Base-by-base conservation (phyloP, 2,329 filamentous ascomycete species). In the Zymoseptoria crescenta region DNA sequence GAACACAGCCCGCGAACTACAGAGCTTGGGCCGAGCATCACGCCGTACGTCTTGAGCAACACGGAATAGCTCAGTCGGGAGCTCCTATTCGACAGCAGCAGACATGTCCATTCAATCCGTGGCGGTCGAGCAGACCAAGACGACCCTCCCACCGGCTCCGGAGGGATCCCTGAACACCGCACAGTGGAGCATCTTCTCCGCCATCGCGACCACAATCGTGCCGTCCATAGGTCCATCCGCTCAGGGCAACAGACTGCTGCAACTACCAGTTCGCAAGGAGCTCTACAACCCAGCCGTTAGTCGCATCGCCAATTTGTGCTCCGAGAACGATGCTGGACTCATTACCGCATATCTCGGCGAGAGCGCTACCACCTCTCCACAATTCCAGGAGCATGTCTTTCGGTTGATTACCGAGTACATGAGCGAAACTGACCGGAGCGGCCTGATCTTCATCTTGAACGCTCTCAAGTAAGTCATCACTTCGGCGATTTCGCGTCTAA, bases 151-250 rank as follows among this genome's bases (percentile, higher is more conserved):
- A 27, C 71, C 76, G 2, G 75, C 80, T 16, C 62, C 70, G 3
- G 72, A 75, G 10, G 75, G 80, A 54, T 74, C 81, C 54, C 77
- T 85, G 64, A 80, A 77, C 1, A 70, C 78, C 10, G 69, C 74
- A 1, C 84, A 87, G 76, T 86, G 83, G 83, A 76, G 73, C 29
- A 83, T 80, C 0, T 72, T 87, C 2, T 74, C 82, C 52, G 79
- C 83, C 24, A 77, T 87, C 29, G 76, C 80, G 8, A 83, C 86
- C 62, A 77, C 83, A 1, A 73, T 83, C 19, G 73, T 89, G 30
- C 85, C 87, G 2, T 77, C 65, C 19, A 56, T 55, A 29, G 30
- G 30, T 49, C 57, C 29, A 16, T 52, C 61, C 3, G 54, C 54
- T 10, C 61, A 57, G 20, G 64, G 63, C 28, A 65, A 70, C 56